Evolutionary conservation across 495 filamentous ascomycete genomes (phyloP).

Genomic region (Podospora appendiculata): DNA sequence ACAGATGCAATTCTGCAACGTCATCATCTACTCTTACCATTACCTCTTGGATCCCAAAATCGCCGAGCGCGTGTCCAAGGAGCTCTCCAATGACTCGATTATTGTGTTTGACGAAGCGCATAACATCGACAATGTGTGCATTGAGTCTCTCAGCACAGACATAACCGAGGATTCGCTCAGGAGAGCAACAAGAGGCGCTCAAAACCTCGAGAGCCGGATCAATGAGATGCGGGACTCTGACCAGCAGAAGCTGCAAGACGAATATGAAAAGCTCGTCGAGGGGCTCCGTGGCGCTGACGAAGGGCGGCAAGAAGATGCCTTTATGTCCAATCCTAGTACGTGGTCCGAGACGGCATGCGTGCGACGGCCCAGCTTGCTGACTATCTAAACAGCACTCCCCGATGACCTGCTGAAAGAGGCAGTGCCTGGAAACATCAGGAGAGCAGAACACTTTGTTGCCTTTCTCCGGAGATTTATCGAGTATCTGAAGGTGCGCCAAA

Average conservation of each 20-base stretch:
- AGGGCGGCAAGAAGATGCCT: conserved; percentile 83
- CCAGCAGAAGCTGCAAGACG: conserved; percentile 83
- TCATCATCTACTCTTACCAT: conserved; percentile 99
- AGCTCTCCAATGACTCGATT: conserved; percentile 96
- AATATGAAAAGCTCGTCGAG: conserved; percentile 94
- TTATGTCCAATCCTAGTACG: conserved; percentile 84
- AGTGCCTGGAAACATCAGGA: conserved; percentile 90
- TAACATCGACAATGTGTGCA: conserved; percentile 99
- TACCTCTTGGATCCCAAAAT: conserved; percentile 98
- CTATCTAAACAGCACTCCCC: conserved; percentile 46
- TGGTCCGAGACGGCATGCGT: background rate
- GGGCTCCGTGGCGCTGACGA: conserved; percentile 83
- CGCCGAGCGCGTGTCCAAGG: conserved; percentile 89
- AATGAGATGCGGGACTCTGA: conserved; percentile 88
- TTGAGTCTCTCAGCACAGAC: conserved; percentile 94
- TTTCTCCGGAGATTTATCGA: conserved; percentile 96
- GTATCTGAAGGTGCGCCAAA: conserved; percentile 64
- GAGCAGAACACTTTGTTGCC: conserved; percentile 92
- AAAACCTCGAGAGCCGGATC: conserved; percentile 84
- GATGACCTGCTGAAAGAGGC: conserved; percentile 86
- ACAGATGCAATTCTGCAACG: conserved; percentile 95
- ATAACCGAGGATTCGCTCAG: conserved; percentile 89
- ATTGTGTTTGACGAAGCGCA: conserved; percentile 99
- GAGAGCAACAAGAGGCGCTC: conserved; percentile 80
- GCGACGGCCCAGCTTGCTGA: background rate